phyloP scores from a whole-genome alignment of 2,329 filamentous ascomycete genomes.

The Dactylellina drechsleri region DNA sequence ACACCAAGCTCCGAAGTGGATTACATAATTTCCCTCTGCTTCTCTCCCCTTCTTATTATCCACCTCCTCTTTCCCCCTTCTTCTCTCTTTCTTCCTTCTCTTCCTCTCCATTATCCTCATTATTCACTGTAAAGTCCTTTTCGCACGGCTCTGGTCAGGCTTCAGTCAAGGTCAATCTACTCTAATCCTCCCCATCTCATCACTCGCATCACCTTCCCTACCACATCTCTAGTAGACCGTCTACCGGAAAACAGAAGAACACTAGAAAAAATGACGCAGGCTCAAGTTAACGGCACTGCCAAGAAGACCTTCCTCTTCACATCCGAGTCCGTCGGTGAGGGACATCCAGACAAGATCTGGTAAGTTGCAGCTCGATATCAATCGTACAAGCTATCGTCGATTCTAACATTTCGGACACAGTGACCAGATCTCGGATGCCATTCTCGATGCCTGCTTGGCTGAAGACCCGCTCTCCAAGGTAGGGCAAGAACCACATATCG shows the following conservation, averaged over 20 bases:
- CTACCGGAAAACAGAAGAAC: not conserved
- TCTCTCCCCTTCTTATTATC: slow-evolving; percentile 6
- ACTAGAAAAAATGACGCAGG: slow-evolving; percentile 45
- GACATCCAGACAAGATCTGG: slow-evolving; percentile 96
- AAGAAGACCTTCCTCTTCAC: slow-evolving; percentile 84
- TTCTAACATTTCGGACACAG: slow-evolving; percentile 57
- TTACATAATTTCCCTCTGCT: slow-evolving; percentile 47
- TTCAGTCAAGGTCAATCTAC: slow-evolving; percentile 50
- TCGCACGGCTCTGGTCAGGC: slow-evolving; percentile 40
- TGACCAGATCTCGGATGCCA: slow-evolving; percentile 97
- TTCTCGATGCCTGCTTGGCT: slow-evolving; percentile 95
- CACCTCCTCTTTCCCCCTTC: not conserved
- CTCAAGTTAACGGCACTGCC: slow-evolving; percentile 36
- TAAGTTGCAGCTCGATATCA: slow-evolving; percentile 61
- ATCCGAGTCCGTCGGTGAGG: slow-evolving; percentile 88
- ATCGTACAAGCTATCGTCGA: slow-evolving; percentile 56
- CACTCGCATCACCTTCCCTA: slow-evolving; percentile 3
- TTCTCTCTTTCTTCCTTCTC: slow-evolving; percentile 19
- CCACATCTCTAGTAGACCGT: slow-evolving; percentile 3
- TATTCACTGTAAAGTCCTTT: not conserved
- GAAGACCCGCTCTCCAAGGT: slow-evolving; percentile 97
- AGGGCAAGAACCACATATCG: slow-evolving; percentile 39
- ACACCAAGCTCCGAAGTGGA: not conserved
- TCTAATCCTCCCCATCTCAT: slow-evolving; percentile 28
- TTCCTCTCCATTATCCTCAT: slow-evolving; percentile 13